Evolutionary conservation across 2,329 filamentous ascomycete species (phyloP).

Genomic region (Monosporascus cannonballus): DNA sequence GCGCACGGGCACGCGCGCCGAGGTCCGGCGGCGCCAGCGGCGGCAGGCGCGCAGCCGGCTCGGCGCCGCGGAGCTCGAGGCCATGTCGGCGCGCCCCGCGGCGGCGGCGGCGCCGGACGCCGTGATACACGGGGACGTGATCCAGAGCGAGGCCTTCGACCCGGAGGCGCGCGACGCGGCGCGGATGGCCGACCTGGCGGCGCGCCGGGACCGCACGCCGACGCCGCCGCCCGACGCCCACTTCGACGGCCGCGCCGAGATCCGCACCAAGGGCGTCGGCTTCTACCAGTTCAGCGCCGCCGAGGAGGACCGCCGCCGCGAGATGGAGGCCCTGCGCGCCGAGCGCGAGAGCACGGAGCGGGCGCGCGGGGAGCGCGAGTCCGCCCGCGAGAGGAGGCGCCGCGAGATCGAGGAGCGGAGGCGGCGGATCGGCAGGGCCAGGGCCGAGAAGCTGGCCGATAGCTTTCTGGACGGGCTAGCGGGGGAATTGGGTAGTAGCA

Average conservation of each 20-base stretch:
- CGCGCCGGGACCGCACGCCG: slow-evolving; percentile 68
- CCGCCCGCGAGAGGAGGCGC: slow-evolving; percentile 51
- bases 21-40: slow-evolving; percentile 59
- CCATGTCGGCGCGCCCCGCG: slow-evolving; percentile 56
- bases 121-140: slow-evolving; percentile 77
- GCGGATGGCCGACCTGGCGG: slow-evolving; percentile 73
- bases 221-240: slow-evolving; percentile 78
- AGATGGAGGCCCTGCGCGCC: slow-evolving; percentile 70
- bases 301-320: slow-evolving; percentile 53
- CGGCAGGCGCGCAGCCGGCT: slow-evolving; percentile 45
- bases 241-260: slow-evolving; percentile 80
- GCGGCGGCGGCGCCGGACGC: slow-evolving; percentile 49
- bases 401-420: slow-evolving; percentile 59
- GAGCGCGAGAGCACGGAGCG: slow-evolving; percentile 65
- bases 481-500: slow-evolving; percentile 18
- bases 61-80: slow-evolving; percentile 56
- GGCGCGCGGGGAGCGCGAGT: slow-evolving; percentile 48
- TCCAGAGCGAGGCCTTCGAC: slow-evolving; percentile 79
- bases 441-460: slow-evolving; percentile 30
- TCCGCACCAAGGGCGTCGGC: slow-evolving; percentile 79
- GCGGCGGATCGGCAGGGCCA: slow-evolving; percentile 53
- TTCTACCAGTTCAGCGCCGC: slow-evolving; percentile 88
- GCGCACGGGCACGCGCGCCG: slow-evolving; percentile 62
- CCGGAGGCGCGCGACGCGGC: slow-evolving; percentile 54
- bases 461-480: slow-evolving; percentile 30